Evolutionary conservation across 495 filamentous ascomycete genomes (phyloP).

Genomic region (Choiromyces venosus): DNA sequence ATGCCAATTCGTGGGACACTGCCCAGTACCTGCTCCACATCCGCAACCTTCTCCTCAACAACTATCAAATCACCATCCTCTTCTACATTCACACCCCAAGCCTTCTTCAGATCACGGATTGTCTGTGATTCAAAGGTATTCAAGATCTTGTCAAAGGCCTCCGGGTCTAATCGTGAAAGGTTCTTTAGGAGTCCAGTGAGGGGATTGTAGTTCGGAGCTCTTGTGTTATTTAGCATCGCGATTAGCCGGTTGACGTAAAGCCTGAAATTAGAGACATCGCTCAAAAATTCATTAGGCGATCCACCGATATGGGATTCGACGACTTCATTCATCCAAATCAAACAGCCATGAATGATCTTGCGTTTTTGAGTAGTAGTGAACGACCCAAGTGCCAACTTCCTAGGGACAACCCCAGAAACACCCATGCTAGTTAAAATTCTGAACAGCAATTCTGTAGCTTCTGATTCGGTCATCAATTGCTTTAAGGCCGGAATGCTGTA

Average conservation of each 20-base stretch:
- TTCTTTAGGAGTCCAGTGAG: conserved; percentile 35
- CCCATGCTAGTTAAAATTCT: conserved; percentile 39
- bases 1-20: conserved; percentile 38
- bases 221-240: conserved; percentile 40
- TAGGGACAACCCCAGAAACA: conserved; percentile 35
- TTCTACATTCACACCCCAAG: conserved; percentile 39
- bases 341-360: conserved; percentile 38
- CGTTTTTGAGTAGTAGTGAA: conserved; percentile 40
- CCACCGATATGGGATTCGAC: conserved; percentile 35
- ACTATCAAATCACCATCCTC: conserved; percentile 33
- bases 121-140: conserved; percentile 39
- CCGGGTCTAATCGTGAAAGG: conserved; percentile 30
- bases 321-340: conserved; percentile 41
- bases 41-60: conserved; percentile 41
- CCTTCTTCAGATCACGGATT: conserved; percentile 35
- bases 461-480: conserved; percentile 34
- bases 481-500: conserved; percentile 39
- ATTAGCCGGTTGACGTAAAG: conserved; percentile 37
- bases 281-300: conserved; percentile 38
- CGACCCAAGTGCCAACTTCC: conserved; percentile 37
- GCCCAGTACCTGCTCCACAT: conserved; percentile 41
- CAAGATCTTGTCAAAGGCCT: conserved; percentile 38
- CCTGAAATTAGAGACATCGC: conserved; percentile 38
- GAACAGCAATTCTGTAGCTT: conserved; percentile 39
- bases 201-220: conserved; percentile 31